Evolutionary conservation across 169 alveolate species (phyloP), one percentile per base, ranked within the genome.

Genomic region (Plasmodium gallinaceum): DNA sequence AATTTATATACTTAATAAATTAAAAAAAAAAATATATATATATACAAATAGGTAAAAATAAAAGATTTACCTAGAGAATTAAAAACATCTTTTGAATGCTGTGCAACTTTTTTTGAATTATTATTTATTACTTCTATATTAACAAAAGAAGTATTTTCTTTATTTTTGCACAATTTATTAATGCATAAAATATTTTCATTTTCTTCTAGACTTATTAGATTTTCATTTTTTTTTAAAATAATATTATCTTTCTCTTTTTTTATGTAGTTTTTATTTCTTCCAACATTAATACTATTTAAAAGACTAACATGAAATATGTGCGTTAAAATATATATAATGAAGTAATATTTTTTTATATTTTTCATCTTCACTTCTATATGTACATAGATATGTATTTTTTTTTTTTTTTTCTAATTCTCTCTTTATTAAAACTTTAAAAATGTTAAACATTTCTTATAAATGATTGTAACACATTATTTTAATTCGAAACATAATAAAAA

Each of bases 321-420:
- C 24, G 46, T 45, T 52, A 78, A n/a, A 57, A 78, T 78, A 42
- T 52, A 65, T 57, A 65, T 39, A 24, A 78, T 14, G 37, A 65
- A 22, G 8, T 58, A 22, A 57, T 45, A 52, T 22, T 51, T 64
- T 65, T 78, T 78, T 65, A 78, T 64, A 78, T 64, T 78, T 64
- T 69, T 26, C 32, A 57, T 18, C 32, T 78, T 78, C 78, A 78
- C 64, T 51, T 64, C 43, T 73, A 26, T 51, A 68, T 39, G 8
- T 58, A n/a, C 39, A 51, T 66, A 42, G 8, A 64, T 16, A 16
- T 76, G 68, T 48, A 64, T 60, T 22, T 78, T 69, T 45, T 69
- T 45, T 20, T 45, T 69, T 20, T 39, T 69, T 24, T 69, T 18
- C 18, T 18, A 43, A 5, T 69, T 46, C 45, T 9, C 45, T 18